Percentiles rank a stretch among this genome's conserved stretches.
Evolutionary conservation across 2,329 filamentous ascomycete species (phyloP).

Genomic region (Aspergillus neotritici): DNA sequence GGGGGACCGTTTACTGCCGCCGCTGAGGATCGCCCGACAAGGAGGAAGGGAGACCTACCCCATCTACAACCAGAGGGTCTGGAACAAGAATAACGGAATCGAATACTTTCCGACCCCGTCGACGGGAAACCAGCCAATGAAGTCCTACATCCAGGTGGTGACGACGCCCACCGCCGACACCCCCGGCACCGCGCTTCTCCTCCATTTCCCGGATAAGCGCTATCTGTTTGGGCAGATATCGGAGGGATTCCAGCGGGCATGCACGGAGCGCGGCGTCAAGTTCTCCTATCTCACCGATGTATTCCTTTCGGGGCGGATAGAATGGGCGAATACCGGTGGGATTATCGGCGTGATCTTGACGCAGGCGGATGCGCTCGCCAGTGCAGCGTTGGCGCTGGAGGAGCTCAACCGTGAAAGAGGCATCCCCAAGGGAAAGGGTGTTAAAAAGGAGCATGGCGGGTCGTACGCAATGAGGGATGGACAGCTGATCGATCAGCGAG

Average conservation of each 20-base stretch:
- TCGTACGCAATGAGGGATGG: slow-evolving; percentile 29
- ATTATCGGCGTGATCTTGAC: slow-evolving; percentile 81
- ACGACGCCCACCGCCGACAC: slow-evolving; percentile 85
- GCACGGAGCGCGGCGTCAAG: slow-evolving; percentile 61
- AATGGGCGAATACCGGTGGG: slow-evolving; percentile 74
- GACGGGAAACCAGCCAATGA: slow-evolving; percentile 51
- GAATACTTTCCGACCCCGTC: slow-evolving; percentile 3
- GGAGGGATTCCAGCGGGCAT: slow-evolving; percentile 78
- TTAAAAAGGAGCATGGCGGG: slow-evolving; percentile 21
- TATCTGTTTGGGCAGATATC: slow-evolving; percentile 79
- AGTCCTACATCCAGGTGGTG: slow-evolving; percentile 66
- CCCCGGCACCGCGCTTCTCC: slow-evolving; percentile 66
- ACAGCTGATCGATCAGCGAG: slow-evolving; percentile 19
- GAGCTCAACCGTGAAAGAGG: slow-evolving; percentile 14
- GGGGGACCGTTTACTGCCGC: too few species aligned
- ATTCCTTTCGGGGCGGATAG: slow-evolving; percentile 72
- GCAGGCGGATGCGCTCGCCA: slow-evolving; percentile 61
- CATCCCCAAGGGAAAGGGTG: slow-evolving; percentile 7
- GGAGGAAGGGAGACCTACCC: slow-evolving; percentile 14
- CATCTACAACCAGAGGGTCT: slow-evolving; percentile 16
- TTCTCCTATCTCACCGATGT: slow-evolving; percentile 66
- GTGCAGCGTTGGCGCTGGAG: slow-evolving; percentile 43
- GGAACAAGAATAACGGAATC: slow-evolving; percentile 13
- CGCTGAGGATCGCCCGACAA: too few species aligned
- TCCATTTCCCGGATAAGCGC: slow-evolving; percentile 74